Conservation (phyloP, 306 rosid genomes). For the Notholithocarpus densiflorus region DNA sequence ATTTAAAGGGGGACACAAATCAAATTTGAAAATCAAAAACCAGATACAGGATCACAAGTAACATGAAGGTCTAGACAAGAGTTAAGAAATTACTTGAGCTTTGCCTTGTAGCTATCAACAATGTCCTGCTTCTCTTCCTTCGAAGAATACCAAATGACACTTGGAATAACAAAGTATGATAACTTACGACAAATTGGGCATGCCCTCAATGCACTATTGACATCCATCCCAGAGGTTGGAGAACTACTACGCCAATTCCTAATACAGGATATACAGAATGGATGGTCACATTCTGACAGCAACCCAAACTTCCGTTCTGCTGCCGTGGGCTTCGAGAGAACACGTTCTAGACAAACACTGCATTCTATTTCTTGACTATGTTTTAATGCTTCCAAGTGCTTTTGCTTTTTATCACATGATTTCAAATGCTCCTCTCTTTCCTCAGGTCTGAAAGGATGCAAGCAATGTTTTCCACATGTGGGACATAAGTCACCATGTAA, state of each 20-base stretch:
- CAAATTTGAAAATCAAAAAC: not conserved
- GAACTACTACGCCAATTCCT: slow-evolving; percentile 98
- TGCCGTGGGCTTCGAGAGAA: slow-evolving; percentile 70
- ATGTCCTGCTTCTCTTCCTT: slow-evolving; percentile 86
- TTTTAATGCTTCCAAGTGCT: slow-evolving; percentile 79
- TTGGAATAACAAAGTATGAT: slow-evolving; percentile 92
- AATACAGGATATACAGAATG: slow-evolving; percentile 91
- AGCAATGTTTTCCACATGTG: slow-evolving; percentile 79
- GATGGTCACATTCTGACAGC: slow-evolving; percentile 94
- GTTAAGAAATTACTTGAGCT: slow-evolving; percentile 65
- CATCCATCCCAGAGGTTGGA: slow-evolving; percentile 84
- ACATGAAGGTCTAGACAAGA: slow-evolving; percentile 1
- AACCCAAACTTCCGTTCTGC: slow-evolving; percentile 94
- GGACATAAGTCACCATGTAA: slow-evolving; percentile 89
- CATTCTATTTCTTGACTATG: slow-evolving; percentile 95
- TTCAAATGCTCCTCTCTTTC: slow-evolving; percentile 86
- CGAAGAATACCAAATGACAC: slow-evolving; percentile 89
- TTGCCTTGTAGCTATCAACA: slow-evolving; percentile 80
- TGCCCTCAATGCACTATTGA: slow-evolving; percentile 81
- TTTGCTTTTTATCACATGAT: slow-evolving; percentile 70
- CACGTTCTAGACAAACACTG: slow-evolving; percentile 92
- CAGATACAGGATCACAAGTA: not conserved
- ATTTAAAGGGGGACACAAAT: too few species aligned
- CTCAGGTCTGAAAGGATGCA: slow-evolving; percentile 80
- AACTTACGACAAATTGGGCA: slow-evolving; percentile 96